A percentile compares a stretch with the other conserved stretches of the same genome.
Conservation (phyloP, 2,329 filamentous ascomycete species). For the Phoma sp. region DNA sequence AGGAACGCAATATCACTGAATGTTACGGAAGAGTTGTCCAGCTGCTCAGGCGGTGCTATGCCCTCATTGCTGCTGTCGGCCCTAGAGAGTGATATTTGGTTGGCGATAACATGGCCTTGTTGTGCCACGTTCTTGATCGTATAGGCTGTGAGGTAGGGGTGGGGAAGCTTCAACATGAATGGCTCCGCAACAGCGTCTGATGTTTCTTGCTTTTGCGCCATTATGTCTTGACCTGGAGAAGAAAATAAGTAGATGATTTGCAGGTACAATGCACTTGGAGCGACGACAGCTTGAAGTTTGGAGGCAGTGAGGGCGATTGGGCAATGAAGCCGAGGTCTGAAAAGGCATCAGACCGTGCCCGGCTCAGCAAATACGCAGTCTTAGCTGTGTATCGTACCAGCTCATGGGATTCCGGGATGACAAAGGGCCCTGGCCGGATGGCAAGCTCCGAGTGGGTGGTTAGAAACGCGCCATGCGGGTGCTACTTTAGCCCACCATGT, state of each 20-base stretch:
- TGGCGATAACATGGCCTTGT: conserved; percentile 25
- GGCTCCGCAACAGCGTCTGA: conserved; percentile 22
- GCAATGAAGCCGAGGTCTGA: conserved; percentile 34
- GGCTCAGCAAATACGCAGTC: conserved; percentile 27
- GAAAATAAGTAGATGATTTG: conserved; percentile 7
- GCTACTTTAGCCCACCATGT: conserved; percentile 20
- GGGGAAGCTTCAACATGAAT: conserved; percentile 44
- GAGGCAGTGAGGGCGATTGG: conserved; percentile 3
- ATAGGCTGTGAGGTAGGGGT: conserved; percentile 48
- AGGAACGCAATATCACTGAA: conserved; percentile 41
- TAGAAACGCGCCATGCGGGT: conserved; percentile 34
- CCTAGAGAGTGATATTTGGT: conserved; percentile 31
- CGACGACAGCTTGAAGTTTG: conserved; percentile 15
- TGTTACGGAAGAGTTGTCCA: conserved; percentile 36
- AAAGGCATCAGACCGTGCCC: conserved; percentile 14
- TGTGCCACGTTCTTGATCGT: conserved; percentile 32
- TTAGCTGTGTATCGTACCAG: conserved; percentile 32
- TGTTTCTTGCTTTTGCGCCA: conserved; percentile 29
- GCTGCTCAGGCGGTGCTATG: conserved; percentile 28
- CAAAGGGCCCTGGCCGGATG: conserved; percentile 3
- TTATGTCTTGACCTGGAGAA: conserved; percentile 11
- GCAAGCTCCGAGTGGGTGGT: conserved; percentile 27
- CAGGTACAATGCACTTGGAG: conserved; percentile 12
- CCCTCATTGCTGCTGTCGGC: conserved; percentile 25
- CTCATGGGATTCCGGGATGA: conserved; percentile 10